Evolutionary conservation across 768 basidiomycete species (phyloP).

Genomic region (Amanita thiersii): DNA sequence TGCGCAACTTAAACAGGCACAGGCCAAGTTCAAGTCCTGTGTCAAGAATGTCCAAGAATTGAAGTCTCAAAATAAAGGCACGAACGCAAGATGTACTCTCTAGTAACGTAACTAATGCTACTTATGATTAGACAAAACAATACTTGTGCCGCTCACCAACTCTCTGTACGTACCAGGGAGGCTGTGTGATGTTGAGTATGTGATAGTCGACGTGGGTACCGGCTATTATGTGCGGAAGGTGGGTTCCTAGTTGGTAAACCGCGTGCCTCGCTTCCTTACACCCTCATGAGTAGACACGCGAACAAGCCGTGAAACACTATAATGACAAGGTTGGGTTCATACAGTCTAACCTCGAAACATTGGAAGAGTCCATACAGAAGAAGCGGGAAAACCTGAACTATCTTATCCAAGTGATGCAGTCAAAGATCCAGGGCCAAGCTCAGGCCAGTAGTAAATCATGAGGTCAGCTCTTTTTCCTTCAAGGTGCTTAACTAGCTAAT

Average conservation of each 20-base stretch:
- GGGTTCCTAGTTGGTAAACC: slow-evolving; percentile 8
- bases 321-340: slow-evolving; percentile 62
- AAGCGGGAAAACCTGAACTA: slow-evolving; percentile 87
- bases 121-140: slow-evolving; percentile 58
- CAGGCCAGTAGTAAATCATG: neutral
- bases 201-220: slow-evolving; percentile 93
- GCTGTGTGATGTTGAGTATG: slow-evolving; percentile 72
- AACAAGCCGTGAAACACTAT: slow-evolving; percentile 19
- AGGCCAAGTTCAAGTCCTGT: slow-evolving; percentile 86
- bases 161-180: slow-evolving; percentile 95
- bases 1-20: slow-evolving; percentile 86
- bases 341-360: slow-evolving; percentile 69
- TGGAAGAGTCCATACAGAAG: slow-evolving; percentile 85
- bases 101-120: neutral
- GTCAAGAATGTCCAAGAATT: slow-evolving; percentile 74
- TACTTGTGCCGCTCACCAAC: slow-evolving; percentile 89
- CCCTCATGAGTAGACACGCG: slow-evolving; percentile 18
- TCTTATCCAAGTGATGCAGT: slow-evolving; percentile 66
- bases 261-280: slow-evolving; percentile 12
- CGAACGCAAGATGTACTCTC: slow-evolving; percentile 11
- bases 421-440: slow-evolving; percentile 33
- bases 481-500: too few relatives aligned
- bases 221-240: slow-evolving; percentile 97
- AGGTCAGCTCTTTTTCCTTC: too few relatives aligned
- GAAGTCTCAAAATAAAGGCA: slow-evolving; percentile 60